Evolutionary conservation across 208 protist genomes (phyloP), one percentile per base, ranked within the genome.

Genomic region (Wallacemonas collosoma): DNA sequence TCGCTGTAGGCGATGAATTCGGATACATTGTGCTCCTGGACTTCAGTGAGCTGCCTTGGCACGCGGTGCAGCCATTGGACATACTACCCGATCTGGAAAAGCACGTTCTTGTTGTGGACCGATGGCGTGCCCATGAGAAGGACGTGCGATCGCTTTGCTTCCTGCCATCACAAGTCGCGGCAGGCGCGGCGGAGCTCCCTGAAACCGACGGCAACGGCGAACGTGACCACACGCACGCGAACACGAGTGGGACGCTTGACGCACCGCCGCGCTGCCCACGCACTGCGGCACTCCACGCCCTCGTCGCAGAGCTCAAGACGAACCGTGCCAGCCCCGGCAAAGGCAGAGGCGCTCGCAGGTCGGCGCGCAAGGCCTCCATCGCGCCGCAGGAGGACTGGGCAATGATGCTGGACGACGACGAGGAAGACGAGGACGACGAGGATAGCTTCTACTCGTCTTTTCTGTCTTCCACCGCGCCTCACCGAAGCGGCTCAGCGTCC

Each of bases 81-180:
- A 45, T 50, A 12, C 39, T 69, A 39, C 56, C 38, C 1, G 68
- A 47, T 43, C 36, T 85, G 54, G 77, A 87, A 67, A 39, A 53
- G 47, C 40, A 57, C 43, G 70, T 87, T 15, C 5, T 64, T 39
- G 72, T 94, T 55, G 48, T 93, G 2, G 83, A 88, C 36, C 91
- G 91, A 11, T 96, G 91, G 91, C 81, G 81, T 41, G 91, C 80
- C 26, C 89, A 96, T 66, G 38, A 44, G 35, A 62, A 93, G 3
- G 77, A 80, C 50, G 80, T 94, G 2, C 80, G 79, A 0, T 78
- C 82, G 12, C 55, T 91, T 2, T 71, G 68, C 36, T 88, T 91
- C 68, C 45, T 85, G 56, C 65, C 54, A 15, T 40, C 60, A 3
- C 14, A 8, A 3, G 12, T 65, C 40, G 60, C 60, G 5, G 15